A percentile compares a stretch with the other conserved stretches of the same genome.
Evolutionary conservation across 441 rosid species (phyloP).

Genomic region (Erodium chrysanthum): DNA sequence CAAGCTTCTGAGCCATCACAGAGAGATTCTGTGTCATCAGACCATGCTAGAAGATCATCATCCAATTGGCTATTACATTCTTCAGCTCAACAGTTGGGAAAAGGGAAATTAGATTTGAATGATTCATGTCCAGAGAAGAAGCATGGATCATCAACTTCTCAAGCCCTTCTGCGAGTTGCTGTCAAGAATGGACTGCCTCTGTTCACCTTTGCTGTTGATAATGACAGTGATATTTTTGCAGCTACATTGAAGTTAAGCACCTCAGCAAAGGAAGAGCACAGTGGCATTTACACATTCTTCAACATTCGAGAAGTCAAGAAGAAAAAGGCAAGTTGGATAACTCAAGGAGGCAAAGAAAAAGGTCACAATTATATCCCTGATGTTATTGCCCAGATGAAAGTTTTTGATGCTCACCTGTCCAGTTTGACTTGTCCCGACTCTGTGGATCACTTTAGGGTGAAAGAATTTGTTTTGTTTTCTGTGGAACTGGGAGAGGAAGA

Average conservation of each 20-base stretch:
- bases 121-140: conserved; percentile 36
- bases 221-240: conserved; percentile 56
- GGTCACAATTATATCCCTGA: conserved; percentile 51
- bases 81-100: conserved; percentile 31
- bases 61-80: conserved; percentile 21
- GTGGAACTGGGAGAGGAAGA: conserved; percentile 39
- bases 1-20: conserved; percentile 33
- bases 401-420: conserved; percentile 40
- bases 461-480: conserved; percentile 63
- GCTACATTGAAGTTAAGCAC: conserved; percentile 58
- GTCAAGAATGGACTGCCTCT: conserved; percentile 76
- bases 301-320: conserved; percentile 60
- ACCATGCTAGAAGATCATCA: conserved; percentile 24
- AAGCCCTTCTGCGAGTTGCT: conserved; percentile 79
- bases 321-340: conserved; percentile 69
- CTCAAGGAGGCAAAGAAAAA: conserved; percentile 50
- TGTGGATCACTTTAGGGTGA: conserved; percentile 27
- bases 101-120: conserved; percentile 27
- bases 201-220: conserved; percentile 79
- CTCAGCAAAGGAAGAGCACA: conserved; percentile 39
- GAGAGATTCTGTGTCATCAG: conserved; percentile 28
- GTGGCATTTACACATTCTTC: conserved; percentile 64
- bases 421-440: conserved; percentile 21
- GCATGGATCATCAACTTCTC: conserved; percentile 36
- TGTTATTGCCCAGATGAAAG: conserved; percentile 72